Percentiles rank a stretch among this genome's conserved stretches.
phyloP scores from a whole-genome alignment of 371 early-diverging fungal species.

The Catenaria anguillulae region DNA sequence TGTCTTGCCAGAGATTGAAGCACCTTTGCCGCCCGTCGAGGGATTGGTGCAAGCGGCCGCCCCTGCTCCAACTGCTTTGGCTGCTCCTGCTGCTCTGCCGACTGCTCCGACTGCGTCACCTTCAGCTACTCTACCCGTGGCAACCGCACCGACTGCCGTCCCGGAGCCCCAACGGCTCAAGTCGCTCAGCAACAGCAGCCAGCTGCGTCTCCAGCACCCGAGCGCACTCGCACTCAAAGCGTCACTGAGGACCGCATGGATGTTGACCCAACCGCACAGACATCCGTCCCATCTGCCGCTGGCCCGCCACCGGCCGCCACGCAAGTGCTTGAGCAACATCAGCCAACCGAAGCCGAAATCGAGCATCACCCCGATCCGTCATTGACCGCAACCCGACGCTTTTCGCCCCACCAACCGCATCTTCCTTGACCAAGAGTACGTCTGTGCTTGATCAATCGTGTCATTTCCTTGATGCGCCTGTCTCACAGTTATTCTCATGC shows the following conservation, averaged over 20 bases:
- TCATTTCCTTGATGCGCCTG: no score
- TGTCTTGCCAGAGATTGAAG: conserved; percentile 11
- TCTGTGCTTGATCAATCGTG: no score
- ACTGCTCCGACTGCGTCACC: background rate
- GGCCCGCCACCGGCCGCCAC: background rate
- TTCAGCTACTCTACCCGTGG: background rate
- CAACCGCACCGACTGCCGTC: background rate
- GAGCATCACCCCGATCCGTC: background rate
- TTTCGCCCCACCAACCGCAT: conserved; percentile 5
- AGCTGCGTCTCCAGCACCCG: no score
- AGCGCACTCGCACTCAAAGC: no score
- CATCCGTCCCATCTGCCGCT: background rate
- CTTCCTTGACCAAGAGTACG: background rate
- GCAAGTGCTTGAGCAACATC: no score
- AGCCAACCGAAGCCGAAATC: no score
- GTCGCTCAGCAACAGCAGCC: no score
- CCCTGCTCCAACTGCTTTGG: background rate
- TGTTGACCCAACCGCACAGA: background rate
- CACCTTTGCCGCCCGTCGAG: background rate
- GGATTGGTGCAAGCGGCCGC: background rate
- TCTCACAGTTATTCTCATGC: no score
- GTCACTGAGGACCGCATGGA: background rate
- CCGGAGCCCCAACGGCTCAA: no score
- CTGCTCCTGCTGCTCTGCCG: background rate
- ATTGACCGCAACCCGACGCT: conserved; percentile 14